Evolutionary conservation across 1,284 basidiomycete species (phyloP), one percentile per base, ranked within the genome.

Genomic region (Trichosporon sp.): DNA sequence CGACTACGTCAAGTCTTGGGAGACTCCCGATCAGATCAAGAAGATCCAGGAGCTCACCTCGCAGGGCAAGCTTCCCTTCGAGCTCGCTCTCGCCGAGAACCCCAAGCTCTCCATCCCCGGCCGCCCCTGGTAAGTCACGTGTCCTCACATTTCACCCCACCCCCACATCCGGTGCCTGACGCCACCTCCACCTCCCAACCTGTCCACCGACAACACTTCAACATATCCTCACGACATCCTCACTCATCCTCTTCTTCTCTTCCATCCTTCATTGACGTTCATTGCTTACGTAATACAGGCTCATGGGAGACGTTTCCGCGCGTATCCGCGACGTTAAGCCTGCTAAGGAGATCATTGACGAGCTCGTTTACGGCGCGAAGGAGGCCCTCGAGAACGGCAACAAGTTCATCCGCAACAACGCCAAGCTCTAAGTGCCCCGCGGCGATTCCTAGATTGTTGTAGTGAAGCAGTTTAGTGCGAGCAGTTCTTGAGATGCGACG

Each of bases 221-320:
- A 32, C 31, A n/a, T 4, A 4, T 63, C 59, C 12, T 37, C 16
- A 37, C 59, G 14, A 63, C 14, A 63, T 37, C 32, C 7, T 14
- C 14, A 35, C 59, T 37, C 14, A 63, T 37, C 59, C 11, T 16
- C 10, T 63, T 2, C 14, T 14, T n/a, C 12, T 31, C 56, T 21
- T 21, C 38, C 21, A 56, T 31, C 54, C 11, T 56, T 31, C 11
- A 19, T 7, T 2, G 14, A 32, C 12, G 12, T 32, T 14, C 31
- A 8, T 10, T 31, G 56, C 56, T 61, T 14, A 63, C 59, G 21
- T 63, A 40, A 40, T 40, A 7, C 67, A 69, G 91, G 90, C 86
- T 93, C 65, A 92, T 94, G 85, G 93, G 93, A 37, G 88, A 88
- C 63, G 91, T 92, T 19, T 87, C 91, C 1, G 90, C 91, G 7